Base-by-base conservation (phyloP, 352 stramenopile species). In the Phytophthora litchii region DNA sequence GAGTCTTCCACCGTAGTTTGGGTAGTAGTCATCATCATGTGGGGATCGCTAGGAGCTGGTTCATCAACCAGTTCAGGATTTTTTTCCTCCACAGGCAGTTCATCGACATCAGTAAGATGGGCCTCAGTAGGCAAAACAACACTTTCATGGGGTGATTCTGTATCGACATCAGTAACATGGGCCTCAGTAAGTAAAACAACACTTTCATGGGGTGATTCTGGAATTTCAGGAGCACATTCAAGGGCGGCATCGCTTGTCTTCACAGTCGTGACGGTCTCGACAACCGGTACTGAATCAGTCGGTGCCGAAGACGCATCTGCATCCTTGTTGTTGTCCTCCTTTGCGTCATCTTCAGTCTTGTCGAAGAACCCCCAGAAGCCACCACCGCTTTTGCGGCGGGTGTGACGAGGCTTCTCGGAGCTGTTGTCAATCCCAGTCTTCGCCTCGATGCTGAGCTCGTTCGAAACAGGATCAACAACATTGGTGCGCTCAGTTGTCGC, bases 311-410 rank as follows among this genome's bases (percentile, higher is more conserved):
- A 34, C 3, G 10, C 23, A 20, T 3, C 25, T 27, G 34, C 32
- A 10, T 50, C 8, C 3, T 54, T 16, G 31, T 16, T 20, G 20
- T 19, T 40, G 14, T 31, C 20, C 16, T 31, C 12, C 16, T 60
- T 37, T 7, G 55, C 46, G 6, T 65, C 43, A 11, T 54, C 47
- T 10, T 65, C 56, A 5, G 56, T 59, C 32, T 60, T 66, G n/a
- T 31, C 25, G n/a, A 59, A 70, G 49, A 70, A 62, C 13, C 53
- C 48, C 62, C 62, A 70, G 62, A 70, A 70, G 10, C 55, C 62
- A 17, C 54, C 47, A 17, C 54, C 47, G 7, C 54, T 70, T 19
- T n/a, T 38, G 36, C 41, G 45, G 7, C 46, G 43, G 5, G 4
- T 23, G 19, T 51, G 48, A 3, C 32, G 62, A 7, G 25, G 54